Conservation (phyloP, 352 stramenopile genomes). For the Phytophthora colocasiae region DNA sequence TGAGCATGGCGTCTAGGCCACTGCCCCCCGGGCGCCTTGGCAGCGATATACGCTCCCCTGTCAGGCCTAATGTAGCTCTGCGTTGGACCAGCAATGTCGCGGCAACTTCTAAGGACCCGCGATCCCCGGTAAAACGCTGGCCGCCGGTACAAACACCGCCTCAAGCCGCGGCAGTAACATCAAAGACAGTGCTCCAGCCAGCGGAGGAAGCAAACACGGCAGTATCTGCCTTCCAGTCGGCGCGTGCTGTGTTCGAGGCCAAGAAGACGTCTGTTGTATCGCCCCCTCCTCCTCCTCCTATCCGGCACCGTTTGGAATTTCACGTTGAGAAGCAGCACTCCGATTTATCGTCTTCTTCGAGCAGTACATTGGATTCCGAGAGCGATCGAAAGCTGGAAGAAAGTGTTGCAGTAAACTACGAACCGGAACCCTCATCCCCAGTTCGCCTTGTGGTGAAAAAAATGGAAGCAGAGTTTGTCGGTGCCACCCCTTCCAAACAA, state of each 20-base stretch:
- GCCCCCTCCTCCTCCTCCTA: constrained; percentile 5
- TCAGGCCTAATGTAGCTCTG: constrained; percentile 31
- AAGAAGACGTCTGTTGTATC: constrained; percentile 14
- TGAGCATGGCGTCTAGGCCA: constrained; percentile 49
- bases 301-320: constrained; percentile 14
- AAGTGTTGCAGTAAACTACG: background rate
- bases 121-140: constrained; percentile 19
- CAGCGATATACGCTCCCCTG: constrained; percentile 26
- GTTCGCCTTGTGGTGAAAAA: constrained; percentile 11
- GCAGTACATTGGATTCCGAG: constrained; percentile 34
- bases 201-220: background rate
- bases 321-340: constrained; percentile 19
- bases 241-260: constrained; percentile 39
- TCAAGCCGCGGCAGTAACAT: background rate
- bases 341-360: constrained; percentile 31
- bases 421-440: background rate
- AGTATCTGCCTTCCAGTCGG: constrained; percentile 32
- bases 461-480: constrained; percentile 10
- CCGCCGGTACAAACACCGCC: background rate
- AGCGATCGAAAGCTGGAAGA: constrained; percentile 26
- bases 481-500: background rate
- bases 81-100: constrained; percentile 26
- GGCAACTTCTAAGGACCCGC: constrained; percentile 9
- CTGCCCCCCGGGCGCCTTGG: constrained; percentile 37
- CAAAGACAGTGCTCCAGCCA: background rate